Base-by-base conservation (phyloP, 2,329 filamentous ascomycete species). In the Chrysosphaeria jannelii region DNA sequence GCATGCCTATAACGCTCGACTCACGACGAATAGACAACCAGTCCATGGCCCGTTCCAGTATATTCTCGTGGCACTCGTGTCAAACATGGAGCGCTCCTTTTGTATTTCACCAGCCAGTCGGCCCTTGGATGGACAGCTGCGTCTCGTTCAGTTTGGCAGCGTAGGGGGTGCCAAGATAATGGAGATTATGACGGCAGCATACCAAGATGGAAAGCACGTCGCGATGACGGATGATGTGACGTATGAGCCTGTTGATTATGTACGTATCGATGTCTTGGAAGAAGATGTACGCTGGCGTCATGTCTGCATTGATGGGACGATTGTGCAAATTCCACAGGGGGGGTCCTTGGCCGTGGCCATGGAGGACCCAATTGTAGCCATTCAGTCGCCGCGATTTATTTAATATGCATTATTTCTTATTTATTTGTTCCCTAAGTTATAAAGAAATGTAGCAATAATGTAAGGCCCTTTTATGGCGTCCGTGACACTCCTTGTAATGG, bases 291-390 rank as follows among this genome's bases (percentile, higher is more conserved):
- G 63, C 24, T 91, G 78, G 78, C 53, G 81, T 29, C 62, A 79
- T 36, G 57, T 89, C 9, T 93, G 81, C 39, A 52, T 93, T n/a
- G 81, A 93, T 41, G 81, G 81, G 3, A 76, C 69, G 25, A 88
- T 89, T 35, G 60, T 91, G 3, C 55, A 60, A 28, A 46, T 90
- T 1, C 67, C 70, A 11, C 40, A 50, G 24, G 63, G 56, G 2
- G 78, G 78, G 0, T 67, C n/a, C n/a, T n/a, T n/a, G n/a, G n/a
- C n/a, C n/a, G n/a, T n/a, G n/a, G n/a, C n/a, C n/a, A n/a, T n/a
- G n/a, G n/a, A n/a, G n/a, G n/a, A n/a, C n/a, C n/a, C n/a, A n/a
- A n/a, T n/a, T n/a, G n/a, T n/a, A n/a, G n/a, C n/a, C n/a, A n/a
- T n/a, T n/a, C n/a, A n/a, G n/a, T n/a, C n/a, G n/a, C n/a, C n/a